Conservation (phyloP, 139 green algal genomes). For the Auxenochlorella protothecoides region DNA sequence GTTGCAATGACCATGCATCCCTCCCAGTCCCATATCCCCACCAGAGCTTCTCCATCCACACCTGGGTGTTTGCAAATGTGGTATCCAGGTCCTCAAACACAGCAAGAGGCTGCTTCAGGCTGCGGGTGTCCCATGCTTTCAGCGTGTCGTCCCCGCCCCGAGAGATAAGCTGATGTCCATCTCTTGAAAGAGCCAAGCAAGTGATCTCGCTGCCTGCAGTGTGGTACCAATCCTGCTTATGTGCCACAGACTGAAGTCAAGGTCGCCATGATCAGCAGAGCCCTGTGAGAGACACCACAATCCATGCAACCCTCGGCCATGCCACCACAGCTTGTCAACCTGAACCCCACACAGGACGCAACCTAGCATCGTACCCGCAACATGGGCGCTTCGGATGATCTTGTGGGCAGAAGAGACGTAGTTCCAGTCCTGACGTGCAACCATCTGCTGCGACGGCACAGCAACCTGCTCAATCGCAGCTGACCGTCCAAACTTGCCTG, state of each 20-base stretch:
- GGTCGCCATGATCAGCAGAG: too few species aligned
- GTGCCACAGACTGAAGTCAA: background rate
- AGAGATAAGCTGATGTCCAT: constrained; percentile 58
- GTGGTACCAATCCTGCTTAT: background rate
- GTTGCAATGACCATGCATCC: too few species aligned
- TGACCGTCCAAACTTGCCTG: constrained; percentile 70
- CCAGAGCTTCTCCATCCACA: background rate
- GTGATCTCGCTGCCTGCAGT: constrained; percentile 56
- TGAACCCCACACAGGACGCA: too few species aligned
- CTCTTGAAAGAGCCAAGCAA: constrained; percentile 56
- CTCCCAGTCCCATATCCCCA: too few species aligned
- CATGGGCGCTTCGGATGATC: constrained; percentile 43
- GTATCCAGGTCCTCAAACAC: constrained; percentile 49
- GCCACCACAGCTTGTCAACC: too few species aligned
- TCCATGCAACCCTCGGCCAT: too few species aligned
- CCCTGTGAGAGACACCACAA: too few species aligned
- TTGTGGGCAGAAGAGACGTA: constrained; percentile 48
- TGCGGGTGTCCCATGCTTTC: constrained; percentile 72
- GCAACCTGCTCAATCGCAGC: constrained; percentile 57
- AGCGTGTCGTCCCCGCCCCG: constrained; percentile 71
- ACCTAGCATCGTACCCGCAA: too few species aligned
- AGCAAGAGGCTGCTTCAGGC: constrained; percentile 62
- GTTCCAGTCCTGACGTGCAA: constrained; percentile 64
- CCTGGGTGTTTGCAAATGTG: constrained; percentile 34
- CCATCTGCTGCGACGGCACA: constrained; percentile 52